Percentiles rank a stretch among this genome's conserved stretches.
Conservation (phyloP, 441 rosid genomes). For the Euphorbia corollata region DNA sequence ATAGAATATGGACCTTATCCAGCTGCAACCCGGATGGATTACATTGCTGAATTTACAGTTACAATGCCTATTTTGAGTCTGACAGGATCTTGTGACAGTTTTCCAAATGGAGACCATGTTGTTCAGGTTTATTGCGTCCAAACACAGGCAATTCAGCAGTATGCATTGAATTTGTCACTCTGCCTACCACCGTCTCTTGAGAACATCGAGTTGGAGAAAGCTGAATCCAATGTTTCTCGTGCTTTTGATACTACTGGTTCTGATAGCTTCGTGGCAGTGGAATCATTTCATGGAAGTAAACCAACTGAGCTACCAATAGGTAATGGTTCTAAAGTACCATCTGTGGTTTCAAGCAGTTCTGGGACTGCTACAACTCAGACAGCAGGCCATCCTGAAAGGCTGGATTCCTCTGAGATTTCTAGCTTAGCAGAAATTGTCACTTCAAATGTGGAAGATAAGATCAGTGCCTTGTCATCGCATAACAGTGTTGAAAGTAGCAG, state of each 20-base stretch:
- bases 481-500: slow-evolving; percentile 32
- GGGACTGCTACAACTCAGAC: slow-evolving; percentile 26
- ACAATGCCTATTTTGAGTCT: slow-evolving; percentile 91
- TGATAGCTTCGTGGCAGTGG: slow-evolving; percentile 30
- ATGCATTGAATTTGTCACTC: slow-evolving; percentile 67
- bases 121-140: slow-evolving; percentile 87
- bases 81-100: slow-evolving; percentile 54
- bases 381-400: slow-evolving; percentile 27
- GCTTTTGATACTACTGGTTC: slow-evolving; percentile 28
- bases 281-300: slow-evolving; percentile 35
- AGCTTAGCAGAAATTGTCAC: slow-evolving; percentile 28
- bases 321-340: slow-evolving; percentile 20
- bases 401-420: slow-evolving; percentile 37
- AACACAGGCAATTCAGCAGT: slow-evolving; percentile 89
- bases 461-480: slow-evolving; percentile 30
- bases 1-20: slow-evolving; percentile 73
- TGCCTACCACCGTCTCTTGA: slow-evolving; percentile 72
- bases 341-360: slow-evolving; percentile 25
- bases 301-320: slow-evolving; percentile 27
- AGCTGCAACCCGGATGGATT: slow-evolving; percentile 66
- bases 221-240: slow-evolving; percentile 40
- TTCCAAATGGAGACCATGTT: slow-evolving; percentile 47
- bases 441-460: slow-evolving; percentile 34
- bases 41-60: slow-evolving; percentile 78
- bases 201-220: slow-evolving; percentile 47